Percentiles rank a stretch among this genome's conserved stretches.
Evolutionary conservation across 2,329 filamentous ascomycete genomes (phyloP).

Genomic region (Aspergillus viridinutans): DNA sequence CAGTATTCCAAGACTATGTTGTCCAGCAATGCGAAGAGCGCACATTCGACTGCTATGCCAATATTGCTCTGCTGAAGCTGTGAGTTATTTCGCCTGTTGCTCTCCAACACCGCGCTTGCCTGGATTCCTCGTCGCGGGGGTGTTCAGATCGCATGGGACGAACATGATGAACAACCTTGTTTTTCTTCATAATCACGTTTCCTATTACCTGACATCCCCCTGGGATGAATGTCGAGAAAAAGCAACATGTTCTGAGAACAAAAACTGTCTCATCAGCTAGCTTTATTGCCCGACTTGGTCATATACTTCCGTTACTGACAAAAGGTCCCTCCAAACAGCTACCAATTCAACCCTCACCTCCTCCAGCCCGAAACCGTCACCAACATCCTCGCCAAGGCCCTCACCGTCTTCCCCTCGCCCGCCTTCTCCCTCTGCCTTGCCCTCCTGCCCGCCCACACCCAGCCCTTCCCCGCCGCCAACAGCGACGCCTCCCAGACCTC

Average conservation of each 20-base stretch:
- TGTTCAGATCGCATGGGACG: constrained; percentile 5
- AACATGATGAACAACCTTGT: constrained; percentile 67
- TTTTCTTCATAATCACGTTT: constrained; percentile 67
- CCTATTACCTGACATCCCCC: constrained; percentile 85
- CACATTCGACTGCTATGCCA: constrained; percentile 94
- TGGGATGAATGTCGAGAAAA: constrained; percentile 61
- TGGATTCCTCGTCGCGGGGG: constrained; percentile 2
- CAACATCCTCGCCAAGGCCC: constrained; percentile 96
- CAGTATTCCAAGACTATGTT: constrained; percentile 90
- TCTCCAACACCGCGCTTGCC: background rate
- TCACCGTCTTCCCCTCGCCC: constrained; percentile 93
- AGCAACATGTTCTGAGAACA: constrained; percentile 65
- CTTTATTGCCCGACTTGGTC: background rate
- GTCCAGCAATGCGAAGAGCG: constrained; percentile 90
- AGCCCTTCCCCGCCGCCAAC: constrained; percentile 53
- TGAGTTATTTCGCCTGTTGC: constrained; percentile 46
- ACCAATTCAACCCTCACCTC: constrained; percentile 99
- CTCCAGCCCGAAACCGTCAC: constrained; percentile 95
- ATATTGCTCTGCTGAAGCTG: constrained; percentile 94
- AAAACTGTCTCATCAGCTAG: background rate
- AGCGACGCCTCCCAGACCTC: constrained; percentile 39
- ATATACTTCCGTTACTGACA: background rate
- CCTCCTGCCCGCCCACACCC: constrained; percentile 81
- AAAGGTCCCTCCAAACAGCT: constrained; percentile 53
- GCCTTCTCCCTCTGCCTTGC: constrained; percentile 94